Percentiles rank a stretch among this genome's conserved stretches.
phyloP scores from a whole-genome alignment of 2,329 filamentous ascomycete genomes.

The Clonostachys byssicola region DNA sequence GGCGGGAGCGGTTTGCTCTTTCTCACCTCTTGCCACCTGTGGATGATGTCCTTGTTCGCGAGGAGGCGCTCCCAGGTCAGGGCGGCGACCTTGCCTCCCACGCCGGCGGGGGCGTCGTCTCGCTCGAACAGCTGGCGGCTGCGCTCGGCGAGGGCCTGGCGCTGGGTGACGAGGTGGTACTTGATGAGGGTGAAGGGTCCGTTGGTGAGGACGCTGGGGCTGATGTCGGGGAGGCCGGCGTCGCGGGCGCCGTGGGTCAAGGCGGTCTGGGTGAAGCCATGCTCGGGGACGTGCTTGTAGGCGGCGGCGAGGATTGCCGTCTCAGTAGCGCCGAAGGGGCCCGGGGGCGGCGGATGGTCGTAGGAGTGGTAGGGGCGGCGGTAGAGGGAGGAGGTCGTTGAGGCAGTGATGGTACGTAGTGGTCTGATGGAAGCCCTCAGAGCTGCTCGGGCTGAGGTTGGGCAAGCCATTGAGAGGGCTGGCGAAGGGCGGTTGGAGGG shows the following conservation, averaged over 20 bases:
- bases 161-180: conserved; percentile 69
- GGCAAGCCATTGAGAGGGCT: no score
- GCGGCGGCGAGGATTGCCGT: conserved; percentile 76
- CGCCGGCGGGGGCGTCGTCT: conserved; percentile 28
- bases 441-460: no score
- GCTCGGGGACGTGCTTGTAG: conserved; percentile 69
- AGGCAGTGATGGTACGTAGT: background rate
- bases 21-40: conserved; percentile 81
- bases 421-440: background rate
- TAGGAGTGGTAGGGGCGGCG: conserved; percentile 63
- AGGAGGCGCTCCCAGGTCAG: conserved; percentile 74
- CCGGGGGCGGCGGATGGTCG: conserved; percentile 55
- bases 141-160: conserved; percentile 50
- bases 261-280: conserved; percentile 76
- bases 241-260: conserved; percentile 78
- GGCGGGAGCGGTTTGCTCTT: background rate
- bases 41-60: conserved; percentile 68
- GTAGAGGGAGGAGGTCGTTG: background rate
- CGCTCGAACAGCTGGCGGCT: conserved; percentile 31
- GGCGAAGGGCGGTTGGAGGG: no score
- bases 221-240: conserved; percentile 81
- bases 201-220: conserved; percentile 74
- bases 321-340: conserved; percentile 66
- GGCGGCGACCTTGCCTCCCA: conserved; percentile 62
- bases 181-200: conserved; percentile 79